phyloP scores from a whole-genome alignment of 2,329 filamentous ascomycete species.

The Penicillium sp. region DNA sequence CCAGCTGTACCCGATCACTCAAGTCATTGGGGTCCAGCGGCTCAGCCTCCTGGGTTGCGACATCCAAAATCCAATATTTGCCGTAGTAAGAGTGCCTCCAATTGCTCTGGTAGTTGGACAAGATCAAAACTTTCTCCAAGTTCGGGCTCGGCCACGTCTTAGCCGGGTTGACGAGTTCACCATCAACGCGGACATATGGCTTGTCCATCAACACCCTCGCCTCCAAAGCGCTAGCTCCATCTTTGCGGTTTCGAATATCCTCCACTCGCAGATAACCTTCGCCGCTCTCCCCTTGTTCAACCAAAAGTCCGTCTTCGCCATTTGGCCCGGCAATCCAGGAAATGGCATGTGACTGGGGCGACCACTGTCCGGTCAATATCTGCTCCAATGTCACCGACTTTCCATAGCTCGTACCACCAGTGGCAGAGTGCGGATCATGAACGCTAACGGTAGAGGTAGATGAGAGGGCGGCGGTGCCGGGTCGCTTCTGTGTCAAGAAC shows the following conservation, averaged over 20 bases:
- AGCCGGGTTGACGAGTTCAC: conserved; percentile 59
- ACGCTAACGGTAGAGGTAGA: conserved; percentile 25
- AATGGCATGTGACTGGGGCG: conserved; percentile 44
- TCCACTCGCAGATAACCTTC: conserved; percentile 84
- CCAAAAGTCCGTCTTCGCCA: conserved; percentile 74
- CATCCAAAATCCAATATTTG: conserved; percentile 90
- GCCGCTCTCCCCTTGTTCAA: conserved; percentile 66
- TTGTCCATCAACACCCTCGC: conserved; percentile 77
- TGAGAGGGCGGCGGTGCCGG: conserved; percentile 35
- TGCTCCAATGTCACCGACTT: conserved; percentile 50
- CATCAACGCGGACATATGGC: conserved; percentile 64
- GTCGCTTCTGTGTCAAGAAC: conserved; percentile 44
- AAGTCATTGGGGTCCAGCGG: conserved; percentile 74
- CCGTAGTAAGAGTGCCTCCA: conserved; percentile 91
- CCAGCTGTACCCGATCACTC: conserved; percentile 74
- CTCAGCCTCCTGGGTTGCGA: conserved; percentile 75
- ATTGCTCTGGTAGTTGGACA: conserved; percentile 71
- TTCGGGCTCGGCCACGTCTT: conserved; percentile 78
- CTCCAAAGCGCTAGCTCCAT: conserved; percentile 49
- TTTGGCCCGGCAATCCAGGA: conserved; percentile 54
- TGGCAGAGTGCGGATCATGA: conserved; percentile 34
- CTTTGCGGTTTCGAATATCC: conserved; percentile 70
- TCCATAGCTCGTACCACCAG: conserved; percentile 41
- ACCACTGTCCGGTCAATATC: conserved; percentile 45
- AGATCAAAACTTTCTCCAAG: conserved; percentile 83